A percentile compares a stretch with the other conserved stretches of the same genome.
These are phyloP conservation scores for Candida hispaniensis DNA, from an alignment of 805 yeast genomes.

Conservation along the genomic window DNA sequence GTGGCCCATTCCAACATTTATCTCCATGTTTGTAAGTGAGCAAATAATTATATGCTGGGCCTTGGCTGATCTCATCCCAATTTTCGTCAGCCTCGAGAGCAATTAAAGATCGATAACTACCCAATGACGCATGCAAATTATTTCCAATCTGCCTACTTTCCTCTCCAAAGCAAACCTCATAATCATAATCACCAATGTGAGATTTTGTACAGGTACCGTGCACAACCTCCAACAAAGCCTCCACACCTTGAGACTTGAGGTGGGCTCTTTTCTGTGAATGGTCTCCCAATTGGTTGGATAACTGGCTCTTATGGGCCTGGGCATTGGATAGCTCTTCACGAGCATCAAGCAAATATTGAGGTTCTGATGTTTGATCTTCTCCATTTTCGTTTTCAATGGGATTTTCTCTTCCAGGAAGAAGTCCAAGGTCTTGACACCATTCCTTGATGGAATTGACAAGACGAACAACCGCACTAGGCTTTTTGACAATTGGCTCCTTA, in stretches of 20 bases:
- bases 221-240: conserved; percentile 53
- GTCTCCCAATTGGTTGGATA: conserved; percentile 14
- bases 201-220: conserved; percentile 38
- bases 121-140: conserved; percentile 42
- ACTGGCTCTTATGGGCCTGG: conserved; percentile 18
- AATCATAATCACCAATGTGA: conserved; percentile 59
- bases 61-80: conserved; percentile 20
- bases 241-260: conserved; percentile 39
- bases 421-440: conserved; percentile 7
- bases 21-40: conserved; percentile 51
- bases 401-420: too few relatives aligned
- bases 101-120: conserved; percentile 30
- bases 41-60: conserved; percentile 22
- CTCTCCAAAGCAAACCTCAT: conserved; percentile 50
- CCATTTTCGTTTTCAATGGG: conserved; percentile 8
- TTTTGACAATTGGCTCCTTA: too few relatives aligned
- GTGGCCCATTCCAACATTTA: conserved; percentile 92
- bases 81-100: conserved; percentile 14
- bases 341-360: conserved; percentile 18
- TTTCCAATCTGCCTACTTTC: conserved; percentile 46
- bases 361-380: conserved; percentile 10
- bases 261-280: conserved; percentile 20
- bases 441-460: too few relatives aligned
- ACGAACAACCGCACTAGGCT: conserved; percentile 3
- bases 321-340: conserved; percentile 19